Percentiles rank a stretch among this genome's conserved stretches.
phyloP scores from a whole-genome alignment of 306 rosid genomes.

The Fragaria vesca region DNA sequence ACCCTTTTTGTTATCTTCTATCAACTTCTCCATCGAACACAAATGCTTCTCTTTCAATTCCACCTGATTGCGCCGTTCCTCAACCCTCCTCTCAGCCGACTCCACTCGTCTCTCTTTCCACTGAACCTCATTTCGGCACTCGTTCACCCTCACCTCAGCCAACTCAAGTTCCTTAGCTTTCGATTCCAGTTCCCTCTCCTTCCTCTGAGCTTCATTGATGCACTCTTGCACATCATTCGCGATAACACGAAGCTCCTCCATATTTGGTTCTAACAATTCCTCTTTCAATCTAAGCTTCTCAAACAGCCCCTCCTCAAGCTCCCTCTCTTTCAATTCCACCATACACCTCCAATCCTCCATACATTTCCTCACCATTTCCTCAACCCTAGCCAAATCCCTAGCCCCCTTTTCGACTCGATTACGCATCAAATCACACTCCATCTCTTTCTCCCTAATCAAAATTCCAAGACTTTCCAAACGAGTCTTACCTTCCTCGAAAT shows the following conservation, averaged over 20 bases:
- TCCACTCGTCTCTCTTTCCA: not conserved
- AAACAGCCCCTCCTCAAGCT: not conserved
- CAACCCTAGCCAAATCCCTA: not conserved
- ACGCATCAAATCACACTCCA: not conserved
- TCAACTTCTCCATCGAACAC: not conserved
- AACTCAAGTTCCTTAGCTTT: not conserved
- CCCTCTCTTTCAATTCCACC: constrained; percentile 2
- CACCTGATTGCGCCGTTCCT: constrained; percentile 7
- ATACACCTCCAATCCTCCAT: constrained; percentile 7
- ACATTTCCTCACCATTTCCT: not conserved
- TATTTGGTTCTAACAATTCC: not conserved
- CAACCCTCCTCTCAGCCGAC: not conserved
- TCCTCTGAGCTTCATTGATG: not conserved
- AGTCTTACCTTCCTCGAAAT: not conserved
- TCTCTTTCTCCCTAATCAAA: constrained; percentile 3
- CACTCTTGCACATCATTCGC: not conserved
- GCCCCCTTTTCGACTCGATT: not conserved
- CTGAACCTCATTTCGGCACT: not conserved
- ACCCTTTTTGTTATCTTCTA: not conserved
- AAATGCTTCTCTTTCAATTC: constrained; percentile 17
- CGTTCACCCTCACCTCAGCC: not conserved
- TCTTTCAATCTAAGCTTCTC: not conserved
- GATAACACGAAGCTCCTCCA: not conserved
- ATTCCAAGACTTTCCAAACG: not conserved
- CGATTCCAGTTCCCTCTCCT: not conserved